These are phyloP conservation scores for Fusarium sp. DNA, from an alignment of 2,329 filamentous ascomycete genomes.

Conservation along the genomic window DNA sequence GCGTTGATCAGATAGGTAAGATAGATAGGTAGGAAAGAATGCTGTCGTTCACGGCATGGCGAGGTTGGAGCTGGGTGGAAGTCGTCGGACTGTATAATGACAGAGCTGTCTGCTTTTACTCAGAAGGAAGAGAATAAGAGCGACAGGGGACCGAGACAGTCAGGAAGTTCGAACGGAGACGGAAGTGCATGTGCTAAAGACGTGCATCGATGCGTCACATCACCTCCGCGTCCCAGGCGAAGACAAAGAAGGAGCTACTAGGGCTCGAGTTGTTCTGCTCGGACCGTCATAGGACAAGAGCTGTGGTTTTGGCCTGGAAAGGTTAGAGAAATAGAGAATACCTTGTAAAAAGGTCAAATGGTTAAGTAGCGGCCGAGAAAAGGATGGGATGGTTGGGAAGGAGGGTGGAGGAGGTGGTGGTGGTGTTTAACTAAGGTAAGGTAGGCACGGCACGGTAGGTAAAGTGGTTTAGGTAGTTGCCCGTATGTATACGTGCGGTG, in stretches of 20 bases:
- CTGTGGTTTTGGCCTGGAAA: conserved; percentile 25
- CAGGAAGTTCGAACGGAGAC: conserved; percentile 22
- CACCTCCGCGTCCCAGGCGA: conserved; percentile 30
- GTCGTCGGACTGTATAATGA: conserved; percentile 12
- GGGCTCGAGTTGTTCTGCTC: conserved; percentile 14
- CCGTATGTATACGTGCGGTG: not conserved
- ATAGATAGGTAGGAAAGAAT: not conserved
- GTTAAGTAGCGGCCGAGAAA: conserved; percentile 25
- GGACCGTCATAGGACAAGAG: conserved; percentile 26
- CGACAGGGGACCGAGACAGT: conserved; percentile 33
- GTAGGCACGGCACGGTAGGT: conserved; percentile 2
- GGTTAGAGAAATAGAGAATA: conserved; percentile 30
- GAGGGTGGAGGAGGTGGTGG: conserved; percentile 22
- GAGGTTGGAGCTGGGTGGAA: conserved; percentile 5
- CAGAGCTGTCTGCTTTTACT: conserved; percentile 23
- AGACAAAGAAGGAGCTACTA: conserved; percentile 32
- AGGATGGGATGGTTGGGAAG: conserved; percentile 34
- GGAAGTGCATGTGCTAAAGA: conserved; percentile 36
- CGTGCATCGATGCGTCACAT: conserved; percentile 39
- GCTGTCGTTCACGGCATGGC: conserved; percentile 1
- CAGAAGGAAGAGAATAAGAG: conserved; percentile 32
- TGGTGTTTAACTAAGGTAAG: conserved; percentile 32
- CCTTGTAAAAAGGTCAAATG: conserved; percentile 29
- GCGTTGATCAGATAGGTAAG: not conserved
- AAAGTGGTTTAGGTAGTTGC: conserved; percentile 31